Percentiles rank a stretch among this genome's conserved stretches.
Evolutionary conservation across 1,284 basidiomycete genomes (phyloP).

Genomic region (Ustilago xerochloae): DNA sequence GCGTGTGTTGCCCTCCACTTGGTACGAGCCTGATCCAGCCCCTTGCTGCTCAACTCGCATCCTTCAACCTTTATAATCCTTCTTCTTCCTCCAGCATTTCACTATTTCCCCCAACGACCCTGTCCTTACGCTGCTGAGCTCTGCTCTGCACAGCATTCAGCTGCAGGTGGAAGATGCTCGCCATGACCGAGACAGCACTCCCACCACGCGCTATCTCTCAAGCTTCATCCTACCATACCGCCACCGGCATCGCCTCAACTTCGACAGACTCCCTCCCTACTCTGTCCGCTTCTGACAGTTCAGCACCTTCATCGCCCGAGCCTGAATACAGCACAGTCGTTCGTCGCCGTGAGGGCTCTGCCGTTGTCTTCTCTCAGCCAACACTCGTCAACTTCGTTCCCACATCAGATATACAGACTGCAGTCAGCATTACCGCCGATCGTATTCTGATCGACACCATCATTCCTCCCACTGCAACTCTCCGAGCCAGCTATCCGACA

Average conservation of each 20-base stretch:
- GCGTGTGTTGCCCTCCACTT: background rate
- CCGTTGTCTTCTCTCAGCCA: slow-evolving; percentile 27
- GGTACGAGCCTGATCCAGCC: background rate
- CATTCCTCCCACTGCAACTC: slow-evolving; percentile 40
- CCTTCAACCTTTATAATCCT: background rate
- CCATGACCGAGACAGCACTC: background rate
- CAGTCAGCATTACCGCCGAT: slow-evolving; percentile 45
- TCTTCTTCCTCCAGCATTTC: background rate
- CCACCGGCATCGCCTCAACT: background rate
- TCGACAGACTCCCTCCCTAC: background rate
- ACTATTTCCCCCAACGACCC: background rate
- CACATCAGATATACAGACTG: slow-evolving; percentile 48
- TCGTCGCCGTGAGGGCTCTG: slow-evolving; percentile 6
- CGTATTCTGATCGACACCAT: slow-evolving; percentile 56
- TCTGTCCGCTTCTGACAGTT: background rate
- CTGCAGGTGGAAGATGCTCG: background rate
- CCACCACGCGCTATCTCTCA: background rate
- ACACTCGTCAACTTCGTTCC: slow-evolving; percentile 53
- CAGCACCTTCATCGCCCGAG: background rate
- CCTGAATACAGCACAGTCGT: slow-evolving; percentile 9
- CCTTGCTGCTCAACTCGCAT: background rate
- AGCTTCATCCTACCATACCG: slow-evolving; percentile 2
- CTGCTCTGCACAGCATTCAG: too few relatives aligned
- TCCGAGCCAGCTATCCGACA: background rate
- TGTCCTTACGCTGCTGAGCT: background rate